A percentile compares a stretch with the other conserved stretches of the same genome.
Conservation (phyloP, 805 yeast species). For the Teunomyces barrocoloradensis region DNA sequence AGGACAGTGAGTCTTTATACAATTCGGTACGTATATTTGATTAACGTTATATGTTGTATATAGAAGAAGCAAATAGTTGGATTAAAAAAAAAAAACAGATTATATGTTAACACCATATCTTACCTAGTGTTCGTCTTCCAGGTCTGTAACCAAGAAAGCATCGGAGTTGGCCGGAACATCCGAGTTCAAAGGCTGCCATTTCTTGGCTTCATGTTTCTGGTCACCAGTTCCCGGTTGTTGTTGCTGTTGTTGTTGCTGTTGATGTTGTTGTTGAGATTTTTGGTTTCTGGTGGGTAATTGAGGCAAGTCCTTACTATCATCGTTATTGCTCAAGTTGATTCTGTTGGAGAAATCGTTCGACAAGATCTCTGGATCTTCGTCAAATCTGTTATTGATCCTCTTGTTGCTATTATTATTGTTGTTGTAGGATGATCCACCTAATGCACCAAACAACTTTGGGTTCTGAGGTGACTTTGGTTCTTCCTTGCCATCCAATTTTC, state of each 20-base stretch:
- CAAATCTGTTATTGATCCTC: constrained; percentile 29
- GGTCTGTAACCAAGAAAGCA: constrained; percentile 44
- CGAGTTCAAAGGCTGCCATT: constrained; percentile 40
- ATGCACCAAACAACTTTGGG: constrained; percentile 44
- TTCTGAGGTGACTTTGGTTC: constrained; percentile 13
- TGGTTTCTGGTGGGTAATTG: constrained; percentile 16
- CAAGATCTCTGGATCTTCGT: constrained; percentile 56
- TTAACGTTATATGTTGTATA: constrained; percentile 6
- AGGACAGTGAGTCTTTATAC: constrained; percentile 15
- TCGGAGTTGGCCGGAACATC: constrained; percentile 41
- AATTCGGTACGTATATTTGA: constrained; percentile 25
- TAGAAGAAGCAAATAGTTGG: constrained; percentile 3
- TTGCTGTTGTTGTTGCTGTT: background rate
- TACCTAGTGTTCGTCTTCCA: constrained; percentile 37
- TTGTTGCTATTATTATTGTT: constrained; percentile 6
- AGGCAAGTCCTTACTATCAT: constrained; percentile 22
- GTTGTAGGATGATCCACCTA: constrained; percentile 43
- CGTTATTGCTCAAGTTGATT: constrained; percentile 43
- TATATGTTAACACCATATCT: background rate
- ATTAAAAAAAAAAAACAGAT: too few relatives aligned
- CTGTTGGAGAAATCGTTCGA: constrained; percentile 46
- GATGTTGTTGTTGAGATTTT: background rate
- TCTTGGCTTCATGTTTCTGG: constrained; percentile 12
- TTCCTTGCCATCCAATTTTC: constrained; percentile 39
- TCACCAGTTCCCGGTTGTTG: background rate